A percentile compares a stretch with the other conserved stretches of the same genome.
These are phyloP conservation scores for Cardamine chenopodiifolia DNA, from an alignment of 345 rosid genomes.

Conservation along the genomic window DNA sequence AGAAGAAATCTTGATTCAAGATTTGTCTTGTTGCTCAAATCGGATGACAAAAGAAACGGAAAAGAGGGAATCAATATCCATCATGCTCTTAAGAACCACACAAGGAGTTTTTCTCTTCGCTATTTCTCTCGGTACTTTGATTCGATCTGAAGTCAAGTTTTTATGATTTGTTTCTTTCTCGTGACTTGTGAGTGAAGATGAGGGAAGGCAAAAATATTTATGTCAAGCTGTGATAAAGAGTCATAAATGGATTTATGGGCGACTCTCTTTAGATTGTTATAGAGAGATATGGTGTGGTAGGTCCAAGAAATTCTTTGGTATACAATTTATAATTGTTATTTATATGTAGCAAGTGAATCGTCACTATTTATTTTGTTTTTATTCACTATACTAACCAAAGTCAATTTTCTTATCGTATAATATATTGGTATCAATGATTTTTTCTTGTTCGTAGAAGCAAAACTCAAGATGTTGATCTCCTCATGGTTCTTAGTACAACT, in stretches of 20 bases:
- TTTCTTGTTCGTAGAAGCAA: not conserved
- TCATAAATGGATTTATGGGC: constrained; percentile 33
- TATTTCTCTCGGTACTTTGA: constrained; percentile 13
- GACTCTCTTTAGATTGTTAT: constrained; percentile 21
- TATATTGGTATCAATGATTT: not conserved
- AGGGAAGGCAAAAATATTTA: constrained; percentile 1
- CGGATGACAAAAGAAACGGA: not conserved
- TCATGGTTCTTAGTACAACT: not conserved
- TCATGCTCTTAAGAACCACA: constrained; percentile 3
- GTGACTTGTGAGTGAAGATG: constrained; percentile 33
- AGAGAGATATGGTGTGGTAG: constrained; percentile 35
- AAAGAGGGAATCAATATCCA: constrained; percentile 14
- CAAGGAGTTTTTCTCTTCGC: constrained; percentile 2
- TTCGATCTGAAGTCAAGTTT: constrained; percentile 21
- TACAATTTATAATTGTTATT: not conserved
- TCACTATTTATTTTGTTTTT: constrained; percentile 23
- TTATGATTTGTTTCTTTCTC: constrained; percentile 24
- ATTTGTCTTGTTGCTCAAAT: constrained; percentile 5
- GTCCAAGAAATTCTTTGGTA: constrained; percentile 22
- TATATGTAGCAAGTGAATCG: constrained; percentile 35
- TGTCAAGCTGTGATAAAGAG: constrained; percentile 18
- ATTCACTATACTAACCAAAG: not conserved
- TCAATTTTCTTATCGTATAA: not conserved
- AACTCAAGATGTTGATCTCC: not conserved
- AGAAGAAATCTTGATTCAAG: constrained; percentile 20